Base-by-base conservation (phyloP, 352 stramenopile genomes). In the Phytophthora pluvialis region DNA sequence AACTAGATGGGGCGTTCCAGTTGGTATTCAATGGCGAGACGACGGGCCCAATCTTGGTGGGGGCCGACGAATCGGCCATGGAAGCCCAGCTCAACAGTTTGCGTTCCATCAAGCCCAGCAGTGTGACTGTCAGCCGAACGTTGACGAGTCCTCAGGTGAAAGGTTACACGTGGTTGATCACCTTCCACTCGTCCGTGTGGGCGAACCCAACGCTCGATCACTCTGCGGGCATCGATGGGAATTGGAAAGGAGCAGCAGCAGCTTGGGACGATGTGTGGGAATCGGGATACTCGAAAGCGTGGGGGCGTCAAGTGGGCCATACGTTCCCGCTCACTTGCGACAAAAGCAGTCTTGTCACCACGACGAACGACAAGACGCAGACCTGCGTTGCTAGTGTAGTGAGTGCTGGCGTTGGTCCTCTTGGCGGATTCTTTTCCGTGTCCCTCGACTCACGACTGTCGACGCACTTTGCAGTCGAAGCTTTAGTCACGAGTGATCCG, bases 251-350 rank as follows among this genome's bases (percentile, higher is more conserved):
- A 31, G 46, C 79, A 7, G 64, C 82, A 11, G 85, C 86, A 0
- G 77, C 68, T 11, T 97, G 85, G 79, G 83, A 84, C 32, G 94
- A 98, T 57, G 91, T 90, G 26, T 99, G 97, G 97, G 84, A 88
- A 36, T 93, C 90, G 0, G 86, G 89, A 1, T 98, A 98, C 67
- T 98, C 94, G 1, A 98, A 98, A 73, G 93, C 91, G 8, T 99
- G 97, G 97, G 96, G 97, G 1, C 96, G 95, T 18, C 98, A 99
- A 65, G 94, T 98, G 1, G 97, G 97, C 0, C 88, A 97, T 42
- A 81, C 98, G 38, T 65, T 85, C 15, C 39, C 52, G 15, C 45
- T 93, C 0, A 52, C 46, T 12, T 95, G 86, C 50, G 75, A 90
- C 42, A 73, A 82, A 28, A 76, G 80, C 9, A 80, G 82, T 1